A percentile compares a stretch with the other conserved stretches of the same genome.
Evolutionary conservation across 164 flowering plant genomes (phyloP).

Genomic region (Vitis rupestris): DNA sequence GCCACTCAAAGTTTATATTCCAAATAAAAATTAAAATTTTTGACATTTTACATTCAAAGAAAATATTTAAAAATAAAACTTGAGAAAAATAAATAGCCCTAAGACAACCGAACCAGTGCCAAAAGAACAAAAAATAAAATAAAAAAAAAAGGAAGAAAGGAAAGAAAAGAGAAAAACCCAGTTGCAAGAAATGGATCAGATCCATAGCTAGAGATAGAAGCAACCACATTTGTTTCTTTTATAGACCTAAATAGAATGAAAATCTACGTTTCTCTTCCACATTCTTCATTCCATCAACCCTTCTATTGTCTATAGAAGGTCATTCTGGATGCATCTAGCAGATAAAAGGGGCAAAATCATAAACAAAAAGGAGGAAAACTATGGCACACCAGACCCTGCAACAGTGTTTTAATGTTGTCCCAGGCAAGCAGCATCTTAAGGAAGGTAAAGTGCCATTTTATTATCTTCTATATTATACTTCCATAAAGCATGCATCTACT

Average conservation of each 20-base stretch:
- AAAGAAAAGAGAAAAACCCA: conserved; percentile 3
- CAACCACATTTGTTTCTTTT: conserved; percentile 7
- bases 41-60: too few species aligned
- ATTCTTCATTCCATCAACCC: neutral
- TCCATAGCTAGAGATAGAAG: conserved; percentile 13
- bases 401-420: neutral
- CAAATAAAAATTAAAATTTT: too few species aligned
- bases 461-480: too few species aligned
- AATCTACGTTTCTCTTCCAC: neutral
- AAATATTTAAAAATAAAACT: too few species aligned
- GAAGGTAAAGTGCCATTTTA: too few species aligned
- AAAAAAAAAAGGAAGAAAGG: too few species aligned
- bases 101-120: too few species aligned
- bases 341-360: neutral
- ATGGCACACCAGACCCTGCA: neutral
- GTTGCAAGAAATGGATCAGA: conserved; percentile 15
- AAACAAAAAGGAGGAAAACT: neutral
- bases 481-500: too few species aligned
- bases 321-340: neutral
- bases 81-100: too few species aligned
- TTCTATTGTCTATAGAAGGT: neutral
- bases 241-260: neutral
- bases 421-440: neutral
- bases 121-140: too few species aligned
- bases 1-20: too few species aligned